phyloP scores from a whole-genome alignment of 495 filamentous ascomycete genomes.

The Amniculicola lignicola region DNA sequence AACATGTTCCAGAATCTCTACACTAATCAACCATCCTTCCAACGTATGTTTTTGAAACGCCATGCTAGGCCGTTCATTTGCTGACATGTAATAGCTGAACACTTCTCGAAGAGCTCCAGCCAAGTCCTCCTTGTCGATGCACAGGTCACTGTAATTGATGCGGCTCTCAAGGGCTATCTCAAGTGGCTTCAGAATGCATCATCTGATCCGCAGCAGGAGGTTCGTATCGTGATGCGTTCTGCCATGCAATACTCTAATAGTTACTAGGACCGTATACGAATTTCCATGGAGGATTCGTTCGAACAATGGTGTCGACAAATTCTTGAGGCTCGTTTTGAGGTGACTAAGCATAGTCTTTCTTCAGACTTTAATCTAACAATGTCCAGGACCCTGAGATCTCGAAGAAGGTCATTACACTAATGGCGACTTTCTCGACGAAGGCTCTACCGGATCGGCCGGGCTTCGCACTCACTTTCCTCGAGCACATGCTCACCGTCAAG shows the following conservation, averaged over 20 bases:
- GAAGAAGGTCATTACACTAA: conserved; percentile 76
- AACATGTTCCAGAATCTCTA: conserved; percentile 72
- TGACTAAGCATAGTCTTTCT: no score
- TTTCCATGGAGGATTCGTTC: conserved; percentile 61
- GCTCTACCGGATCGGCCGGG: conserved; percentile 72
- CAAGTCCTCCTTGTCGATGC: conserved; percentile 78
- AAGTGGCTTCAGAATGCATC: conserved; percentile 66
- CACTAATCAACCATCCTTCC: conserved; percentile 63
- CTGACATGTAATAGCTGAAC: conserved; percentile 54
- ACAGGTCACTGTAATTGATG: conserved; percentile 84
- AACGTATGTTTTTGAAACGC: conserved; percentile 48
- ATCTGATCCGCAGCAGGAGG: conserved; percentile 56
- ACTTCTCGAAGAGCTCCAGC: conserved; percentile 76
- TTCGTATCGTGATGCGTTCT: conserved; percentile 34
- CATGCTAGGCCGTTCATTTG: background rate
- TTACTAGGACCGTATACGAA: conserved; percentile 54
- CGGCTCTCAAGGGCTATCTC: conserved; percentile 83
- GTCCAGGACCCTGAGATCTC: conserved; percentile 86
- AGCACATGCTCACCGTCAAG: conserved; percentile 81
- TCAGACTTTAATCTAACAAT: no score
- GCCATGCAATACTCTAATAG: background rate
- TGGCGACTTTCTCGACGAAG: conserved; percentile 79
- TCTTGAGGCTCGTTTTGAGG: conserved; percentile 73
- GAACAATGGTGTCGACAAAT: conserved; percentile 78
- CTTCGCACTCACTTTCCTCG: conserved; percentile 82